phyloP scores from a whole-genome alignment of 768 basidiomycete species.

The Basidioascus undulatus region DNA sequence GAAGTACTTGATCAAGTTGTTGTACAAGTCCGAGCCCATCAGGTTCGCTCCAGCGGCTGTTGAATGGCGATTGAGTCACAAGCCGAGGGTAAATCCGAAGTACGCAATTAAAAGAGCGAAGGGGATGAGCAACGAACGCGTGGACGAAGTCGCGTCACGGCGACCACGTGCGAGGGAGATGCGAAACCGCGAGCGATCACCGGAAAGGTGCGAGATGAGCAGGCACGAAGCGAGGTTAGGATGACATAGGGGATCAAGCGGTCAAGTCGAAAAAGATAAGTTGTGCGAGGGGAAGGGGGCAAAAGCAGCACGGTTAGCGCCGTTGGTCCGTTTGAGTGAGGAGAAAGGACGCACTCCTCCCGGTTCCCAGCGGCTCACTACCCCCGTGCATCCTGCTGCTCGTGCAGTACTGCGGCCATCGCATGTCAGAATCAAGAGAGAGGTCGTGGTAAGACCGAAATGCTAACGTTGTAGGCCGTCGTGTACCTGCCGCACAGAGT shows the following conservation, averaged over 20 bases:
- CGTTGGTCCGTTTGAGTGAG: neutral
- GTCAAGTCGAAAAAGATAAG: neutral
- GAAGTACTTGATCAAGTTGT: conserved; percentile 80
- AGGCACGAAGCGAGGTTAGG: neutral
- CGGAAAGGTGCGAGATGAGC: conserved; percentile 11
- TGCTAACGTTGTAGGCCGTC: conserved; percentile 2
- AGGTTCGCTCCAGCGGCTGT: conserved; percentile 62
- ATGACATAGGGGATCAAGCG: neutral
- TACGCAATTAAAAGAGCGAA: neutral
- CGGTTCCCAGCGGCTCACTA: conserved; percentile 8
- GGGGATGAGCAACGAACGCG: neutral
- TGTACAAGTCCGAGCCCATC: conserved; percentile 94
- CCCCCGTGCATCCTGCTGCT: conserved; percentile 28
- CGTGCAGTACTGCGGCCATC: conserved; percentile 50
- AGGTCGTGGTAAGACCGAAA: neutral
- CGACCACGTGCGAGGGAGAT: too few species aligned
- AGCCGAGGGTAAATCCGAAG: conserved; percentile 2
- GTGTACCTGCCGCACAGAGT: neutral
- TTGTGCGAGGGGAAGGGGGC: neutral
- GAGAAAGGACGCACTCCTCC: conserved; percentile 4
- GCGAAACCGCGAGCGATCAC: conserved; percentile 10
- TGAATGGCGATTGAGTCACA: conserved; percentile 2
- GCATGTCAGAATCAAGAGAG: neutral
- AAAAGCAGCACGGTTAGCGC: conserved; percentile 11
- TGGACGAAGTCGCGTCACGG: too few species aligned